These are phyloP conservation scores for Mycoemilia scoparia DNA, from an alignment of 192 early-diverging fungal species.

Conservation along the genomic window DNA sequence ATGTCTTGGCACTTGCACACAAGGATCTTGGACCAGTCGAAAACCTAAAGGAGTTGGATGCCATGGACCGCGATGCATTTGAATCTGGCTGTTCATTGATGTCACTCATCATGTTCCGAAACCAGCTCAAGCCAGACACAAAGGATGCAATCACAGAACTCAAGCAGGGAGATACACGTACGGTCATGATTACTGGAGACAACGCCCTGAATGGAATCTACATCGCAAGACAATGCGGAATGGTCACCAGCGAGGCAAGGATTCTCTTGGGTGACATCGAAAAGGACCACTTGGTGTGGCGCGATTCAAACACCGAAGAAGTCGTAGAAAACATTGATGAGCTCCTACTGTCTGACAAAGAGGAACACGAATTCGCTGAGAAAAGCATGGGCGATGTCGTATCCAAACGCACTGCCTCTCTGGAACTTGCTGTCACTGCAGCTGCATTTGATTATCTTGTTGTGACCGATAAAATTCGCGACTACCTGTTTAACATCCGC, in stretches of 20 bases:
- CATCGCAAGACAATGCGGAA: constrained; percentile 45
- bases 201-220: constrained; percentile 53
- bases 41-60: constrained; percentile 16
- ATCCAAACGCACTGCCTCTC: not conserved
- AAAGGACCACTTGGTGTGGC: constrained; percentile 26
- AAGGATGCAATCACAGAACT: constrained; percentile 43
- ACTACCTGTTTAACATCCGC: constrained; percentile 44
- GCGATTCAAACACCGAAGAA: constrained; percentile 35
- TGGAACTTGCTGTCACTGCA: constrained; percentile 59
- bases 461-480: constrained; percentile 17
- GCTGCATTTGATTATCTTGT: constrained; percentile 41
- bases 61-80: constrained; percentile 36
- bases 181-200: constrained; percentile 76
- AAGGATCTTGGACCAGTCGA: constrained; percentile 34
- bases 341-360: constrained; percentile 4
- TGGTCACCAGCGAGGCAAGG: constrained; percentile 32
- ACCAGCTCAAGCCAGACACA: constrained; percentile 58
- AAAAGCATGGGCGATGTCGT: not conserved
- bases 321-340: constrained; percentile 14
- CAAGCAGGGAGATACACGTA: constrained; percentile 41
- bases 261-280: constrained; percentile 41
- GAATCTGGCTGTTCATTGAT: constrained; percentile 33
- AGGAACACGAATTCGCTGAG: constrained; percentile 7
- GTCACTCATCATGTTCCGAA: constrained; percentile 56
- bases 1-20: constrained; percentile 58